A percentile compares a stretch with the other conserved stretches of the same genome.
phyloP scores from a whole-genome alignment of 108 stramenopile species.

The Cyclostephanos invisitatus region DNA sequence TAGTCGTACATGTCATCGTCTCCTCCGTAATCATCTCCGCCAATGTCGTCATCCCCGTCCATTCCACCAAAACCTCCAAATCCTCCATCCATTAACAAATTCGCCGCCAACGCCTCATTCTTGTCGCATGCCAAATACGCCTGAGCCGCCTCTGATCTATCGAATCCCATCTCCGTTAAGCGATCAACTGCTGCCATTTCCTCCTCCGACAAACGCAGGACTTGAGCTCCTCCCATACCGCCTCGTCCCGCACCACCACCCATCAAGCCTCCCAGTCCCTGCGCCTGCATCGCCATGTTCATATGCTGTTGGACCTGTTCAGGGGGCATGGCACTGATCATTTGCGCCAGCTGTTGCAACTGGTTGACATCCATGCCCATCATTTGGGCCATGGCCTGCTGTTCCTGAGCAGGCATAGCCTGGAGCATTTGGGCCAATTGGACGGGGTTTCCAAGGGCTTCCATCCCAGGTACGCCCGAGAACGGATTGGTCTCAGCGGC shows the following conservation, averaged over 20 bases:
- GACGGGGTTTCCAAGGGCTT: conserved; percentile 78
- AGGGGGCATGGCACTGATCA: conserved; percentile 91
- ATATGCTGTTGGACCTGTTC: conserved; percentile 92
- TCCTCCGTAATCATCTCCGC: conserved; percentile 46
- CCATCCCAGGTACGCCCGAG: conserved; percentile 61
- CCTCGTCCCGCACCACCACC: conserved; percentile 54
- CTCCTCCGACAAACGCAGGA: conserved; percentile 89
- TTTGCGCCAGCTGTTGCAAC: conserved; percentile 86
- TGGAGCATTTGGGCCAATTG: conserved; percentile 88
- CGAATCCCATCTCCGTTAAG: conserved; percentile 95
- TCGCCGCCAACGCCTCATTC: conserved; percentile 97
- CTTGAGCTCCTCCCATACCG: conserved; percentile 62
- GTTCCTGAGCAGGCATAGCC: conserved; percentile 84
- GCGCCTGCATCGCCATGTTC: conserved; percentile 76
- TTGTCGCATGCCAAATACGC: conserved; percentile 99
- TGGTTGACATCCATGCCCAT: conserved; percentile 95
- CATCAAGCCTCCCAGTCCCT: conserved; percentile 51
- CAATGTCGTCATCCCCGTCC: conserved; percentile 40
- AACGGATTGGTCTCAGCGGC: conserved; percentile 39
- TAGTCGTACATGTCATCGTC: conserved; percentile 88
- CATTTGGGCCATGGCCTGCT: conserved; percentile 88
- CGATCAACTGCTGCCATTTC: conserved; percentile 96
- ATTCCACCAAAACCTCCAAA: conserved; percentile 57
- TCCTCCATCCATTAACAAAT: conserved; percentile 90
- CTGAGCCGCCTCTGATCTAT: conserved; percentile 90